phyloP scores from a whole-genome alignment of 768 basidiomycete genomes.

The Porpolomopsis calyptriformis region DNA sequence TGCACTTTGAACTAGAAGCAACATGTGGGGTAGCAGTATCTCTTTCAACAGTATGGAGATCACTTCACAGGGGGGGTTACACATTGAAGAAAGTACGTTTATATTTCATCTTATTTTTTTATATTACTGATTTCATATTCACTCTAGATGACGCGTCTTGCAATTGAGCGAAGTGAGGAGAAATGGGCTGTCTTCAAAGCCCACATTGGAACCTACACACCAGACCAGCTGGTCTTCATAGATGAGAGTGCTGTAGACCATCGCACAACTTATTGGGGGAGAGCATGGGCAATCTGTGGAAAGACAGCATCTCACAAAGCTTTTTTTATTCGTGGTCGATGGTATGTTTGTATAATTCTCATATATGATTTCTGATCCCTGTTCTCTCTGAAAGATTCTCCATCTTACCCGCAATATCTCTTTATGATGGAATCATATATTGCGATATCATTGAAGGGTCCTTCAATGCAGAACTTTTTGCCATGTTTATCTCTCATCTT shows the following conservation, averaged over 20 bases:
- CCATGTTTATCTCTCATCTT: background rate
- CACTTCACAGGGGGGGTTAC: background rate
- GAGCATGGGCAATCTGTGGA: constrained; percentile 1
- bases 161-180: background rate
- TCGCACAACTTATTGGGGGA: background rate
- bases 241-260: background rate
- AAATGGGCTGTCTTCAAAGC: background rate
- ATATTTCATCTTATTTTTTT: background rate
- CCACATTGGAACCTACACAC: background rate
- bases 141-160: background rate
- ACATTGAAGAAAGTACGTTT: constrained; percentile 4
- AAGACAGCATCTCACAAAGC: background rate
- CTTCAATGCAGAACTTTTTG: background rate
- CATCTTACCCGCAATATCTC: background rate
- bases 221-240: background rate
- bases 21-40: constrained; percentile 2
- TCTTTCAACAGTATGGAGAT: background rate
- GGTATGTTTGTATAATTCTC: background rate
- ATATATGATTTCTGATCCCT: background rate
- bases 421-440: background rate
- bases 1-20: background rate
- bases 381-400: background rate
- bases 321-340: background rate
- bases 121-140: background rate
- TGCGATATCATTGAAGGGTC: constrained; percentile 1